Conservation (phyloP, 331 rosid genomes). For the Malus hybrid region DNA sequence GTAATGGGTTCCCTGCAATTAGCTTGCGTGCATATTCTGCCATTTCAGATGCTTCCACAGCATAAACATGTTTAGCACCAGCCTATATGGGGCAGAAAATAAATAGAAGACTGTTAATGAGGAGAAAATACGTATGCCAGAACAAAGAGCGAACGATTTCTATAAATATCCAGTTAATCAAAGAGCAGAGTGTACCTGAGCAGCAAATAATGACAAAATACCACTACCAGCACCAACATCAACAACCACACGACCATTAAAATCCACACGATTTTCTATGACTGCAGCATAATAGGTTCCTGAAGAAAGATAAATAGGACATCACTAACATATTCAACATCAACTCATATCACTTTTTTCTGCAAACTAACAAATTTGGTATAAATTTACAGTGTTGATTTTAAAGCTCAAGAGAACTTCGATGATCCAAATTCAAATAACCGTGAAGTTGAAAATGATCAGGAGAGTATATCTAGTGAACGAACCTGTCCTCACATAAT, state of each 20-base stretch:
- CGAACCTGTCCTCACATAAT: constrained; percentile 95
- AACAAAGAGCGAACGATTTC: not conserved
- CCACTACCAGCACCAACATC: constrained; percentile 99
- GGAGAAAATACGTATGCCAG: not conserved
- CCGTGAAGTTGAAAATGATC: not conserved
- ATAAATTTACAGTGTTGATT: not conserved
- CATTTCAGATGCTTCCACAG: constrained; percentile 99
- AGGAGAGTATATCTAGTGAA: constrained; percentile 10
- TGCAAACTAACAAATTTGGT: not conserved
- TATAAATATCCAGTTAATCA: not conserved
- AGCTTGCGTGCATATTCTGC: constrained; percentile 92
- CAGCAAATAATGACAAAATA: constrained; percentile 54
- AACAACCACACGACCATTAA: constrained; percentile 80
- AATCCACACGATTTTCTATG: constrained; percentile 82
- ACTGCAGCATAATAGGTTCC: constrained; percentile 97
- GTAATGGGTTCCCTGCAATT: constrained; percentile 76
- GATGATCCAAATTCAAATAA: not conserved
- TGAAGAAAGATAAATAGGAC: constrained; percentile 22
- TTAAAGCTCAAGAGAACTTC: not conserved
- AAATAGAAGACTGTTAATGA: not conserved
- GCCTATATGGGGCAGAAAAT: constrained; percentile 37
- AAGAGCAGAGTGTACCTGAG: constrained; percentile 35
- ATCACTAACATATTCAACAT: not conserved
- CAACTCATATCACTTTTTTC: not conserved
- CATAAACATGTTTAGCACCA: constrained; percentile 98